phyloP scores from a whole-genome alignment of 352 stramenopile genomes.

The Globisporangium rhizosaccharum region DNA sequence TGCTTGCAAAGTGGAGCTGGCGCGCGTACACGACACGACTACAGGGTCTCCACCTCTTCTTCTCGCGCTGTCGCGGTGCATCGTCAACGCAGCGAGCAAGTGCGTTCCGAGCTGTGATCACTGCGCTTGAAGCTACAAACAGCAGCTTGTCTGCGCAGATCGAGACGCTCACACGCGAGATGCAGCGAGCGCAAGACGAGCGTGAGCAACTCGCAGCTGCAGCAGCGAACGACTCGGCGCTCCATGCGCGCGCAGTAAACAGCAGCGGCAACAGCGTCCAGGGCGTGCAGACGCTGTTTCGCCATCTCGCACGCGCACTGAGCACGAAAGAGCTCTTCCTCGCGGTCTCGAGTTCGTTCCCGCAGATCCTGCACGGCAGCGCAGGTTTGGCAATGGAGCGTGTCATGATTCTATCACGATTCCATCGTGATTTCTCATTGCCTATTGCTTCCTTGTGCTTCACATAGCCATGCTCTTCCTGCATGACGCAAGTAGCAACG shows the following conservation, averaged over 20 bases:
- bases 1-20: slow-evolving; percentile 44
- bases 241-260: slow-evolving; percentile 2
- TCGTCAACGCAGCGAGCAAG: neutral
- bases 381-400: slow-evolving; percentile 16
- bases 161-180: neutral
- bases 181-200: neutral
- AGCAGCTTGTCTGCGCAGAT: neutral
- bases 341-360: slow-evolving; percentile 26
- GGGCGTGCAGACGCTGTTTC: slow-evolving; percentile 42
- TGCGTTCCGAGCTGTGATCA: neutral
- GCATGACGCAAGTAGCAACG: slow-evolving; percentile 49
- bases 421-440: neutral
- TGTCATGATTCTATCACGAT: neutral
- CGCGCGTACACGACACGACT: slow-evolving; percentile 33
- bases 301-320: slow-evolving; percentile 26
- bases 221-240: neutral
- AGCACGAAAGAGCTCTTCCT: slow-evolving; percentile 42
- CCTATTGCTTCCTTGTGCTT: neutral
- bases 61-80: slow-evolving; percentile 20
- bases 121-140: slow-evolving; percentile 2
- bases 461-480: slow-evolving; percentile 47
- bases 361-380: slow-evolving; percentile 35
- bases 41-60: slow-evolving; percentile 28
- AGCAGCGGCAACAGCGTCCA: slow-evolving; percentile 10
- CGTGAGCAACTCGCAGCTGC: neutral